A percentile compares a stretch with the other conserved stretches of the same genome.
Conservation (phyloP, 2,329 filamentous ascomycete genomes). For the Arthrobotrys conoides region DNA sequence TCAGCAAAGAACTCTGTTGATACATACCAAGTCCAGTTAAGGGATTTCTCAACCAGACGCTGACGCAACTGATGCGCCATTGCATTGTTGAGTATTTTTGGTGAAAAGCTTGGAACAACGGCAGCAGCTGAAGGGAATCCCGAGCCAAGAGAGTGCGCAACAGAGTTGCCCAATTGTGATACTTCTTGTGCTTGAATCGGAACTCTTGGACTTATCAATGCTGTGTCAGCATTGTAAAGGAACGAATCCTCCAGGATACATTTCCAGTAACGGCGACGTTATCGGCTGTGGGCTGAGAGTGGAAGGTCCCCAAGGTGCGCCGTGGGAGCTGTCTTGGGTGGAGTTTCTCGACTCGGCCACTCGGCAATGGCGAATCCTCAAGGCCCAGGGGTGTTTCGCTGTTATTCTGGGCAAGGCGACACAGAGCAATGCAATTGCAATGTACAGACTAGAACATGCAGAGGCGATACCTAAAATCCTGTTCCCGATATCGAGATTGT, state of each 20-base stretch:
- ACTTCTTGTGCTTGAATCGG: constrained; percentile 5
- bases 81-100: constrained; percentile 29
- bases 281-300: constrained; percentile 52
- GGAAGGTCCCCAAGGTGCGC: constrained; percentile 52
- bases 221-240: constrained; percentile 25
- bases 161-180: constrained; percentile 44
- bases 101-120: constrained; percentile 43
- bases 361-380: constrained; percentile 50
- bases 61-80: constrained; percentile 59
- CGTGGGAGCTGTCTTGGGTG: constrained; percentile 43
- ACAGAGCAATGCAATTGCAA: constrained; percentile 18
- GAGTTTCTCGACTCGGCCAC: constrained; percentile 57
- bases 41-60: constrained; percentile 28
- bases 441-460: neutral
- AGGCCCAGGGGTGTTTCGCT: constrained; percentile 39
- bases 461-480: constrained; percentile 29
- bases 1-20: constrained; percentile 33
- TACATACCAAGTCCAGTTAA: constrained; percentile 28
- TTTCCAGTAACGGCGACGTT: constrained; percentile 52
- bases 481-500: constrained; percentile 50
- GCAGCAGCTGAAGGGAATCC: constrained; percentile 26
- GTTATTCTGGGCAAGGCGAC: constrained; percentile 47
- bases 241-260: constrained; percentile 26
- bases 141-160: constrained; percentile 42
- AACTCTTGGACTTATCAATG: constrained; percentile 9